Evolutionary conservation across 2,329 filamentous ascomycete species (phyloP).

Genomic region (Waltergamsia citrina): DNA sequence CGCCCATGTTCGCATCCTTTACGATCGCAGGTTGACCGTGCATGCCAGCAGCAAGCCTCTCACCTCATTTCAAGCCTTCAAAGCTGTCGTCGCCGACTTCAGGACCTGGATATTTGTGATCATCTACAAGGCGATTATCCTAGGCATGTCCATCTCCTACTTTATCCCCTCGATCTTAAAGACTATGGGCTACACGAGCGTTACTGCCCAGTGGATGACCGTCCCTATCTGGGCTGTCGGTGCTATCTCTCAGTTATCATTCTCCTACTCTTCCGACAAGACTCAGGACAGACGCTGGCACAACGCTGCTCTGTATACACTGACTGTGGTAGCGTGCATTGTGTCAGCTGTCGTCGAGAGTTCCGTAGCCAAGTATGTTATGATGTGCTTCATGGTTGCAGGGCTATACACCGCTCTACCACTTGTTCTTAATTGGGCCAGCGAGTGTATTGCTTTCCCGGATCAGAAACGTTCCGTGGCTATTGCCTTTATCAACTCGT

Average conservation of each 20-base stretch:
- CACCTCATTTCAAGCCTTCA: conserved; percentile 9
- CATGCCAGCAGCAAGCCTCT: conserved; percentile 4
- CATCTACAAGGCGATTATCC: conserved; percentile 33
- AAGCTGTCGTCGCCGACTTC: conserved; percentile 26
- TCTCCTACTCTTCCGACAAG: conserved; percentile 14
- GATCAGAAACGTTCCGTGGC: conserved; percentile 8
- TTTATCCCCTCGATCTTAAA: conserved; percentile 17
- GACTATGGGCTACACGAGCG: conserved; percentile 12
- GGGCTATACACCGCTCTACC: conserved; percentile 8
- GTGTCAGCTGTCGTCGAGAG: no score
- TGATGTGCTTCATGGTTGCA: conserved; percentile 7
- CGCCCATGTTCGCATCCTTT: conserved; percentile 24
- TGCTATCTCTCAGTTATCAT: conserved; percentile 9
- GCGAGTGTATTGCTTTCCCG: conserved; percentile 6
- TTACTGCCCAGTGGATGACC: conserved; percentile 16
- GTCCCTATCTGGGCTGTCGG: conserved; percentile 14
- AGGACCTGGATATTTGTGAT: conserved; percentile 33
- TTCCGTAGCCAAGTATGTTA: conserved; percentile 11
- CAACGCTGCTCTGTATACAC: conserved; percentile 9
- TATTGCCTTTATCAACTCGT: conserved; percentile 9
- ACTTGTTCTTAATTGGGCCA: conserved; percentile 7
- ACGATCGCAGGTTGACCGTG: conserved; percentile 24
- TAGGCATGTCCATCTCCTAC: conserved; percentile 37
- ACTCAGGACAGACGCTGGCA: conserved; percentile 14
- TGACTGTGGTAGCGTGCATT: conserved; percentile 14